phyloP scores from a whole-genome alignment of 1,284 basidiomycete genomes.

The Cystobasidiaceae sp. region DNA sequence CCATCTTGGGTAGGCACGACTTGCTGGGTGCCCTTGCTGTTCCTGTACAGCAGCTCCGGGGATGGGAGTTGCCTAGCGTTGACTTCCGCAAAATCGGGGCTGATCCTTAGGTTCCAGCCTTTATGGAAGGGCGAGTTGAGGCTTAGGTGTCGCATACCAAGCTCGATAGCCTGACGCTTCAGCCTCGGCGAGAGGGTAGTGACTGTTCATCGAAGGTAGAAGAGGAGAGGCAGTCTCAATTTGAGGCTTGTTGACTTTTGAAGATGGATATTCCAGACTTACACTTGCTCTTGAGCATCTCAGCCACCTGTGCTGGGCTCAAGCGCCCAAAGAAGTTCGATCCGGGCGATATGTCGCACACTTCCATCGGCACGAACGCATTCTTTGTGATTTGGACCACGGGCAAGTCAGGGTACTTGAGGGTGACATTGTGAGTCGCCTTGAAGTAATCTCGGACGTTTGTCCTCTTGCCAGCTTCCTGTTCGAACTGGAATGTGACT shows the following conservation, averaged over 20 bases:
- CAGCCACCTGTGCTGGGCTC: not conserved
- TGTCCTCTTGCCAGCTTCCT: not conserved
- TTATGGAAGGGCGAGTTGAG: slow-evolving; percentile 6
- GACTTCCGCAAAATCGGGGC: slow-evolving; percentile 4
- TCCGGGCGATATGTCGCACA: not conserved
- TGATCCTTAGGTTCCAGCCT: slow-evolving; percentile 10
- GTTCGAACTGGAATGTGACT: not conserved
- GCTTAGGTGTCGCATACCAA: slow-evolving; percentile 12
- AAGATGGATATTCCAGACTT: not conserved
- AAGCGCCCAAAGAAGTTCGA: slow-evolving; percentile 14
- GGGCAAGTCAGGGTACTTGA: slow-evolving; percentile 14
- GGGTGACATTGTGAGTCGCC: slow-evolving; percentile 4
- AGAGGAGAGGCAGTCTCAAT: too few relatives aligned
- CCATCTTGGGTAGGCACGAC: slow-evolving; percentile 10
- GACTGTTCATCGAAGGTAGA: not conserved
- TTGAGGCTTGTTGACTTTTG: too few relatives aligned
- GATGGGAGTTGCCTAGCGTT: slow-evolving; percentile 2
- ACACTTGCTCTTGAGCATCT: slow-evolving; percentile 21
- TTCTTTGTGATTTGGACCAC: slow-evolving; percentile 1
- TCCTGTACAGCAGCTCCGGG: not conserved
- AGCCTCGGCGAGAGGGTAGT: slow-evolving; percentile 1
- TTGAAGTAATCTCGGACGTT: not conserved
- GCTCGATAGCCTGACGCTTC: slow-evolving; percentile 5
- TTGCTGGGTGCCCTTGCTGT: not conserved
- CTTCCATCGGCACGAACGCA: slow-evolving; percentile 2